phyloP scores from a whole-genome alignment of 1,139 yeast species.

The Arxiozyma telluris region DNA sequence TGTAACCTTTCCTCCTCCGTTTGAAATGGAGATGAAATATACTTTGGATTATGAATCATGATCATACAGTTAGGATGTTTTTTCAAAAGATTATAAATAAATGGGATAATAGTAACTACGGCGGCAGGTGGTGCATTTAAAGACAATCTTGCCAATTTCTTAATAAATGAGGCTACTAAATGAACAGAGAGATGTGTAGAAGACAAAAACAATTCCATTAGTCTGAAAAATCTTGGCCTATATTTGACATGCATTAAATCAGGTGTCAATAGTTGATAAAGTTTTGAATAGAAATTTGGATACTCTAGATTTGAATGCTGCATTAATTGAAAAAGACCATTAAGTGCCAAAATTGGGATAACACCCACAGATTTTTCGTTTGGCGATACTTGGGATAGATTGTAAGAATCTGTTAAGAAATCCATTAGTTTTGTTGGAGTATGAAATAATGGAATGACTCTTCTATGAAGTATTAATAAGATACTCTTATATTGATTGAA shows the following conservation, averaged over 20 bases:
- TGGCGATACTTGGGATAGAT: slow-evolving; percentile 21
- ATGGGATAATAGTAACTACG: slow-evolving; percentile 79
- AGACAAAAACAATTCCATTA: slow-evolving; percentile 74
- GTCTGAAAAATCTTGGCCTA: slow-evolving; percentile 78
- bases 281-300: slow-evolving; percentile 78
- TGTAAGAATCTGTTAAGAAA: slow-evolving; percentile 80
- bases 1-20: slow-evolving; percentile 26
- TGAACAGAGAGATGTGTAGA: slow-evolving; percentile 83
- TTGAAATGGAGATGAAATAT: slow-evolving; percentile 23
- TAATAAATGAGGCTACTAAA: slow-evolving; percentile 82
- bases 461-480: slow-evolving; percentile 64
- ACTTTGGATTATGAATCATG: slow-evolving; percentile 51
- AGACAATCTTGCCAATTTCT: slow-evolving; percentile 66
- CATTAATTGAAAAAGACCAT: slow-evolving; percentile 82
- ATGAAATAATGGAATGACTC: slow-evolving; percentile 72
- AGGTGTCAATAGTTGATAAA: slow-evolving; percentile 72
- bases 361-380: slow-evolving; percentile 39
- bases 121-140: slow-evolving; percentile 86
- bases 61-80: slow-evolving; percentile 92
- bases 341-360: slow-evolving; percentile 71
- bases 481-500: slow-evolving; percentile 57
- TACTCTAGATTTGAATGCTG: slow-evolving; percentile 77
- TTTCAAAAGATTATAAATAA: slow-evolving; percentile 77
- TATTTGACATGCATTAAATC: slow-evolving; percentile 67
- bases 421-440: slow-evolving; percentile 86